These are phyloP conservation scores for Trapa bicornis DNA, from an alignment of 345 rosid species.

Conservation along the genomic window DNA sequence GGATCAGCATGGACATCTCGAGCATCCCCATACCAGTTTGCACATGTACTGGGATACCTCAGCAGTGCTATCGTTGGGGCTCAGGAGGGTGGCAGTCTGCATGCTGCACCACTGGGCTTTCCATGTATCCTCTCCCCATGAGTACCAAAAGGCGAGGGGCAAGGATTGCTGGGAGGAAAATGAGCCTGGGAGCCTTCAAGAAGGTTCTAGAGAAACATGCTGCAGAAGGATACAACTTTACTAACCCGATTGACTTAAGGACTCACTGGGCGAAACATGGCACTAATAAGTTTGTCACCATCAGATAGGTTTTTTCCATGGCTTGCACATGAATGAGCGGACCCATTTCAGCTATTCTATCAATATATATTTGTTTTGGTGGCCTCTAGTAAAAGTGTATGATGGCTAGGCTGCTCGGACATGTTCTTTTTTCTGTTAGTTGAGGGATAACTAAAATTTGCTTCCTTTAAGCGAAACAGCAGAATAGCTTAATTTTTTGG, in stretches of 20 bases:
- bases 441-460: conserved; percentile 7
- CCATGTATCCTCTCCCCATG: conserved; percentile 24
- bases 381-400: conserved; percentile 7
- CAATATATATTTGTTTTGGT: conserved; percentile 8
- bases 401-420: conserved; percentile 9
- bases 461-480: conserved; percentile 7
- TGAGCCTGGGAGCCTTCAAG: conserved; percentile 25
- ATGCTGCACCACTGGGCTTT: conserved; percentile 20
- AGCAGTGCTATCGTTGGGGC: conserved; percentile 29
- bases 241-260: conserved; percentile 23
- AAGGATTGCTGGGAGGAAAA: conserved; percentile 28
- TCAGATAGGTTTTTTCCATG: conserved; percentile 16
- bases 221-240: conserved; percentile 21
- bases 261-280: conserved; percentile 29
- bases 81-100: conserved; percentile 31
- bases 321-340: not conserved
- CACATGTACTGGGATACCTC: conserved; percentile 21
- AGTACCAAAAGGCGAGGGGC: conserved; percentile 22
- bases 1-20: conserved; percentile 21
- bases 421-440: conserved; percentile 9
- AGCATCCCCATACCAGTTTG: conserved; percentile 25
- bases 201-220: conserved; percentile 24
- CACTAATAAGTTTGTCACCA: conserved; percentile 28
- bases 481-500: conserved; percentile 6
- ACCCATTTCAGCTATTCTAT: conserved; percentile 4